Evolutionary conservation across 2,329 filamentous ascomycete genomes (phyloP).

Genomic region (Fusarium multiceps): DNA sequence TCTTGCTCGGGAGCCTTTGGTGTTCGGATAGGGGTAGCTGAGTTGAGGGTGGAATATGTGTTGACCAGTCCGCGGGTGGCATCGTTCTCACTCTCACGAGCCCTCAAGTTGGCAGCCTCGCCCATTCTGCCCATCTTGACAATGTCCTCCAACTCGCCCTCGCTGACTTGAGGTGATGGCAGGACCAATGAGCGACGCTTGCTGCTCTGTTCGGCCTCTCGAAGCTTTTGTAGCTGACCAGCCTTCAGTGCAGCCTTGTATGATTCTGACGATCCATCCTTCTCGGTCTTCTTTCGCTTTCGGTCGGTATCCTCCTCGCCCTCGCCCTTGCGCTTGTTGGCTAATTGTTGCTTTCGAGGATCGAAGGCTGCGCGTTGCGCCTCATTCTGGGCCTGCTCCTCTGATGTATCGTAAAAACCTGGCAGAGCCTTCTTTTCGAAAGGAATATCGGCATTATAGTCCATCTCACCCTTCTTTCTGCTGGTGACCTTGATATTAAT

Average conservation of each 20-base stretch:
- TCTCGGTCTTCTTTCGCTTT: conserved; percentile 90
- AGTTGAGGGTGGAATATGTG: conserved; percentile 85
- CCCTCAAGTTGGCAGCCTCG: conserved; percentile 81
- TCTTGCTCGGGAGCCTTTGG: conserved; percentile 92
- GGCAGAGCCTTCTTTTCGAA: conserved; percentile 91
- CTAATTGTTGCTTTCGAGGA: conserved; percentile 89
- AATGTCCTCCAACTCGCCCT: conserved; percentile 94
- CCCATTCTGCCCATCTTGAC: conserved; percentile 98
- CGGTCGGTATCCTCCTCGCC: conserved; percentile 84
- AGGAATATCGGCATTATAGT: conserved; percentile 98
- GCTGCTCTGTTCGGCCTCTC: conserved; percentile 96
- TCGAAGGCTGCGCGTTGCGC: conserved; percentile 86
- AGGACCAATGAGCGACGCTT: conserved; percentile 87
- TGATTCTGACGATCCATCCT: conserved; percentile 79
- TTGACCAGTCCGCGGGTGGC: conserved; percentile 87
- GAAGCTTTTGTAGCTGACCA: conserved; percentile 91
- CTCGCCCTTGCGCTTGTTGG: conserved; percentile 92
- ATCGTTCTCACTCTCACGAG: conserved; percentile 82
- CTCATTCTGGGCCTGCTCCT: conserved; percentile 86
- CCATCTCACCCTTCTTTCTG: conserved; percentile 96
- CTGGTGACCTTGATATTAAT: conserved; percentile 97
- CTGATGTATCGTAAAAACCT: conserved; percentile 92
- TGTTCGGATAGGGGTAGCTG: conserved; percentile 88
- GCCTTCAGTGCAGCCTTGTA: conserved; percentile 91
- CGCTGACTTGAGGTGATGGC: conserved; percentile 90